Base-by-base conservation (phyloP, 2,329 filamentous ascomycete species). In the Diaporthe citrichinensis region DNA sequence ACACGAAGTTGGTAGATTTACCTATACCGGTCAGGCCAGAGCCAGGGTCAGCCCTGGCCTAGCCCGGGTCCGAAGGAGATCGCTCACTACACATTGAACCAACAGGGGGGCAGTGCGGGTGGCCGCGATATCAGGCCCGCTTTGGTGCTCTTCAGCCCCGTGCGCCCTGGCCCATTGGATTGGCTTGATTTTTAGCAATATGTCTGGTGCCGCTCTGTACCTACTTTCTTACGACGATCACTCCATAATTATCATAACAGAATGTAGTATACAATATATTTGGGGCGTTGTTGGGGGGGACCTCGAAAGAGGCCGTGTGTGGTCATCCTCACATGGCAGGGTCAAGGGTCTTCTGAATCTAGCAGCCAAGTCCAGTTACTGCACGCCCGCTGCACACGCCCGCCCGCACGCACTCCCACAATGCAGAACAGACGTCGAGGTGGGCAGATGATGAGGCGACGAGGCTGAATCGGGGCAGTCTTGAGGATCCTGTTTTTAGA, bases 361-460 rank as follows among this genome's bases (percentile, higher is more conserved):
- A n/a, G 4, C 12, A n/a, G 20, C 34, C 34, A 20, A 25, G 31
- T 20, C 34, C 34, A 25, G 31, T 20, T 41, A 28, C n/a, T n/a
- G 6, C 20, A 20, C 20, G n/a, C 8, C 5, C 12, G 15, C 41
- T 46, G 61, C 61, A 65, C 59, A 61, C 36, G 36, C 58, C 12
- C 36, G 36, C 36, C 12, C 23, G 34, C 34, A 31, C 23, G 34
- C 34, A 9, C 57, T 31, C 41, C 41, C 41, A 28, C n/a, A 34
- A 44, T 20, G 39, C 61, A n/a, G 25, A 23, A 34, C 53, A 57
- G 53, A 59, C 31, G 17, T 59, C 2, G 2, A 46, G 15, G 62
- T 53, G 62, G 62, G 46, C 62, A 68, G 62, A 68, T 68, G 62
- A 68, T 68, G 44, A 68, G 62, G 44, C 46, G 44, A 51, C 62